These are phyloP conservation scores for Heteromeles arbutifolia DNA, from an alignment of 306 rosid genomes.

Conservation along the genomic window DNA sequence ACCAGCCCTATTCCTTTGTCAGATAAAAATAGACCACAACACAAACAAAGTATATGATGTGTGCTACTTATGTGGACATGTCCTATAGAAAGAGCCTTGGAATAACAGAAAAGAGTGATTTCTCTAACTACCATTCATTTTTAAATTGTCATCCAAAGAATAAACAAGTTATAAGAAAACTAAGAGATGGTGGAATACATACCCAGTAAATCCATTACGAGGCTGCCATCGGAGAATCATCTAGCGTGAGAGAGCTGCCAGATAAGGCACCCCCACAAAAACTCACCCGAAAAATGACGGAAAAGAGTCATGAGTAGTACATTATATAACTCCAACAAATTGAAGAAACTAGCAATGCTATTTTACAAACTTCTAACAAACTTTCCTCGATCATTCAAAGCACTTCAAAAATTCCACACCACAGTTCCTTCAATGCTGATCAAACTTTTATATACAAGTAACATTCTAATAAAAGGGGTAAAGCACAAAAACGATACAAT, in stretches of 20 bases:
- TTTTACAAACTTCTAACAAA: not conserved
- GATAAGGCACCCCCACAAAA: too few species aligned
- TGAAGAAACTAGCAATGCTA: not conserved
- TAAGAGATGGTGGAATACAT: not conserved
- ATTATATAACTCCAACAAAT: not conserved
- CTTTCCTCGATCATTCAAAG: constrained; percentile 10
- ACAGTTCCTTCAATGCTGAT: not conserved
- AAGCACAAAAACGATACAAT: constrained; percentile 15
- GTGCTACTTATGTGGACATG: too few species aligned
- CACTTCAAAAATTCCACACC: constrained; percentile 21
- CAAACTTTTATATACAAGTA: constrained; percentile 19
- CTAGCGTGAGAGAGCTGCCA: not conserved
- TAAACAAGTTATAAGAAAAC: too few species aligned
- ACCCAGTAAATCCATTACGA: constrained; percentile 46
- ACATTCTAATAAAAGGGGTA: not conserved
- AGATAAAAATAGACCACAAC: too few species aligned
- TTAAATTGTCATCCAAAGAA: too few species aligned
- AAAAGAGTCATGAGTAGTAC: too few species aligned
- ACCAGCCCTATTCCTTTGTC: too few species aligned
- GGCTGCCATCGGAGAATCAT: constrained; percentile 40
- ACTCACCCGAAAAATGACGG: too few species aligned
- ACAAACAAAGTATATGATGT: too few species aligned
- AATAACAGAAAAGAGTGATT: too few species aligned
- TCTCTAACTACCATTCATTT: too few species aligned
- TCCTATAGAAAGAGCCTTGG: too few species aligned